Base-by-base conservation (phyloP, 768 basidiomycete genomes). In the Gloeostereum incarnatum region DNA sequence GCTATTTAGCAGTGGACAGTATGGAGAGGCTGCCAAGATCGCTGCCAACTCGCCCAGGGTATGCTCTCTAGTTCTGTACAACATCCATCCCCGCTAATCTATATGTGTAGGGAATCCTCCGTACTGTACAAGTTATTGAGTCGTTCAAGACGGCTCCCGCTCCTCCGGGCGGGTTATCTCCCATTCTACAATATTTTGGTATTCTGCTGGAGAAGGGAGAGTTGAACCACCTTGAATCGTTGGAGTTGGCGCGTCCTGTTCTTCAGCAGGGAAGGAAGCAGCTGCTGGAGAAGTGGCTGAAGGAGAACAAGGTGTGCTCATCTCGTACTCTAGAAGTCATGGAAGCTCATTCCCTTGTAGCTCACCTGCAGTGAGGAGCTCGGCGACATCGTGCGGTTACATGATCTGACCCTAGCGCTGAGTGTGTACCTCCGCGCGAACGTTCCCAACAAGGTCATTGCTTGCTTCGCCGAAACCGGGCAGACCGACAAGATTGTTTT, bases 141-240 rank as follows among this genome's bases (percentile, higher is more conserved):
- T 83, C 89, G 4, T 99, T 99, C 78, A 99, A 99, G 68, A 69
- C 78, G 45, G 89, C 93, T 1, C 93, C 93, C n/a, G 73, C 85
- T 1, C 81, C 84, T 29, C 76, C 89, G 16, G 92, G 94, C 23
- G 83, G 86, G 22, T 69, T 98, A 31, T 92, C 89, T 1, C 96
- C 96, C 3, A 98, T 99, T 49, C 69, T 99, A 16, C 94, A 97
- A 51, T 98, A 99, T 66, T 98, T 99, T 46, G 96, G 96, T 42
- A 94, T 97, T 45, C 64, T 99, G n/a, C 71, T 99, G 31, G 96
- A 98, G 69, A 96, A 93, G 61, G 96, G 96, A 18, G 91, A 96
- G 62, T 75, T 99, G 42, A 99, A 99, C 61, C 91, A 94, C 56
- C 75, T 84, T 6, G 96, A 99, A 58, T 93, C 90, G 10, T 60